Percentiles rank a stretch among this genome's conserved stretches.
These are phyloP conservation scores for Flagelloscypha sp. DNA, from an alignment of 768 basidiomycete species.

Conservation along the genomic window DNA sequence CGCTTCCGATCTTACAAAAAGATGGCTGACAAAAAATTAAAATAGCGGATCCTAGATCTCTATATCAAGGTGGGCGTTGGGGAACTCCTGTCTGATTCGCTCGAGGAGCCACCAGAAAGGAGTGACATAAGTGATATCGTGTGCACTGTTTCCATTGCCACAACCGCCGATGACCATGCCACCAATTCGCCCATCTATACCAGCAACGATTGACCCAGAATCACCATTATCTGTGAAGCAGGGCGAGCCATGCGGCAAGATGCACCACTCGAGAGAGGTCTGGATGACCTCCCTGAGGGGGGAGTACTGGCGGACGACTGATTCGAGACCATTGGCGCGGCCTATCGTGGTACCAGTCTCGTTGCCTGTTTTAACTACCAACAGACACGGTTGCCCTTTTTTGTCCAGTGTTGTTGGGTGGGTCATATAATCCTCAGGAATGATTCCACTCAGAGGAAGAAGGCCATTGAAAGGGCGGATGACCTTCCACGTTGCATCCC, in stretches of 20 bases:
- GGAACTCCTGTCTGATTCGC: constrained; percentile 24
- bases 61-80: constrained; percentile 24
- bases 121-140: constrained; percentile 30
- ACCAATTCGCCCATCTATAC: constrained; percentile 24
- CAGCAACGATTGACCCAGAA: constrained; percentile 28
- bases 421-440: constrained; percentile 23
- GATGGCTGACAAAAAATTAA: too few relatives aligned
- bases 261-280: constrained; percentile 21
- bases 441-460: constrained; percentile 20
- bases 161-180: constrained; percentile 26
- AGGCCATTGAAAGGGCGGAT: constrained; percentile 21
- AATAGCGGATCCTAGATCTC: too few relatives aligned
- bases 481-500: constrained; percentile 15
- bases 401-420: constrained; percentile 19
- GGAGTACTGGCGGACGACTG: constrained; percentile 24
- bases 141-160: constrained; percentile 17
- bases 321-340: constrained; percentile 22
- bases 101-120: constrained; percentile 23
- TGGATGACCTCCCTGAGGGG: constrained; percentile 9
- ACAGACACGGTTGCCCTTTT: constrained; percentile 21
- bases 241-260: constrained; percentile 20
- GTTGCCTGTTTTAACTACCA: constrained; percentile 28
- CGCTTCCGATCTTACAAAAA: too few relatives aligned
- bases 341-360: constrained; percentile 29
- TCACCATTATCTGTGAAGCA: constrained; percentile 27